These are phyloP conservation scores for Sideroxylon spinosum DNA, from an alignment of 179 eudicot species.

Conservation along the genomic window DNA sequence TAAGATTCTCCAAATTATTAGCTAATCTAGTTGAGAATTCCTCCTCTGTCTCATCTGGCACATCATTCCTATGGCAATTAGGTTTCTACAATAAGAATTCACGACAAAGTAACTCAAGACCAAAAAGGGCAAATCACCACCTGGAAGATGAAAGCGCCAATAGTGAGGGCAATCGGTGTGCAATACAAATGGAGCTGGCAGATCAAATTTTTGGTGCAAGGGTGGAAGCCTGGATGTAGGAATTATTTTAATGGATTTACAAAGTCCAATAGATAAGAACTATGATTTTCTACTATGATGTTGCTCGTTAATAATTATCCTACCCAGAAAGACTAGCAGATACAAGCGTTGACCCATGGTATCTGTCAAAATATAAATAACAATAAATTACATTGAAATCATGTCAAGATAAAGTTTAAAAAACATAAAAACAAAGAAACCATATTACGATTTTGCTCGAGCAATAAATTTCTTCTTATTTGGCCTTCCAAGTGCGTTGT, in stretches of 20 bases:
- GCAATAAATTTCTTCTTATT: constrained; percentile 92
- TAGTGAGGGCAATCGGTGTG: constrained; percentile 98
- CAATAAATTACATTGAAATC: constrained; percentile 11
- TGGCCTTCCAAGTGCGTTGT: constrained; percentile 96
- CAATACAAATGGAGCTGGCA: constrained; percentile 91
- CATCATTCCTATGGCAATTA: constrained; percentile 7
- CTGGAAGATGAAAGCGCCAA: constrained; percentile 93
- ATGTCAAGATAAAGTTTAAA: not conserved
- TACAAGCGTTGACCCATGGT: constrained; percentile 92
- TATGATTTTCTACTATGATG: not conserved
- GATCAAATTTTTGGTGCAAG: constrained; percentile 86
- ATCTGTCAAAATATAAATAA: constrained; percentile 44
- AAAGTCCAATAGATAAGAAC: not conserved
- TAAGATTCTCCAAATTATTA: constrained; percentile 78
- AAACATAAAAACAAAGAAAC: not conserved
- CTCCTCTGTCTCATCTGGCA: constrained; percentile 84
- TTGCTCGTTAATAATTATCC: not conserved
- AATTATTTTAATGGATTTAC: not conserved
- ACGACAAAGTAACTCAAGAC: not conserved
- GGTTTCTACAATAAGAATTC: not conserved
- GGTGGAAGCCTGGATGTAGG: constrained; percentile 59
- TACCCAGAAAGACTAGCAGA: constrained; percentile 97
- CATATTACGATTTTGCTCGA: constrained; percentile 74
- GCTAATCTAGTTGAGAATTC: constrained; percentile 93
- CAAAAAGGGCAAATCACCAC: constrained; percentile 28